These are phyloP conservation scores for Xylaria cubensis DNA, from an alignment of 495 filamentous ascomycete species.

Conservation along the genomic window DNA sequence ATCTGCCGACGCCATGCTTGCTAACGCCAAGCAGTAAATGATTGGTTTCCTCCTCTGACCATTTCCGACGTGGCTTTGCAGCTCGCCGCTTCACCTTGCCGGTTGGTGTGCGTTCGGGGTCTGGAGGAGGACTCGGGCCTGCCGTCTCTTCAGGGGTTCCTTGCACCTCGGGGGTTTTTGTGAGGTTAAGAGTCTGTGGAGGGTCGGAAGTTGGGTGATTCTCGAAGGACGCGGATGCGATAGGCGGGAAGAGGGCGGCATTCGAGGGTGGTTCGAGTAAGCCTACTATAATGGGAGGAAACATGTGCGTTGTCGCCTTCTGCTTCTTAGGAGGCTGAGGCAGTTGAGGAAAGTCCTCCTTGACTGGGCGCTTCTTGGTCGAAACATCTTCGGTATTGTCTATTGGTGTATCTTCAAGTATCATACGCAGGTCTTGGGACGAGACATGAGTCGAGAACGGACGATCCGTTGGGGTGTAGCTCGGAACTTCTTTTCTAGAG, in stretches of 20 bases:
- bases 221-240: constrained; percentile 57
- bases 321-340: constrained; percentile 65
- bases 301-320: constrained; percentile 56
- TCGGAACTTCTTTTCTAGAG: constrained; percentile 30
- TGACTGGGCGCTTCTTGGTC: constrained; percentile 57
- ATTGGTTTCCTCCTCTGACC: constrained; percentile 85
- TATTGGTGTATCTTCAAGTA: constrained; percentile 48
- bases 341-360: constrained; percentile 62
- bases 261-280: constrained; percentile 78
- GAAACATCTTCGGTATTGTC: constrained; percentile 43
- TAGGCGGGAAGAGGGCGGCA: constrained; percentile 71
- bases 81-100: constrained; percentile 50
- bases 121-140: constrained; percentile 36
- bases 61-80: constrained; percentile 64
- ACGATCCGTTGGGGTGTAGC: constrained; percentile 33
- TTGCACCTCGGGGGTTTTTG: constrained; percentile 40
- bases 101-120: constrained; percentile 39
- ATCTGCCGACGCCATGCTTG: constrained; percentile 84
- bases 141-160: constrained; percentile 39
- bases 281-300: constrained; percentile 72
- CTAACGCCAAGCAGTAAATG: constrained; percentile 77
- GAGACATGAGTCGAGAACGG: constrained; percentile 40
- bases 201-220: constrained; percentile 43
- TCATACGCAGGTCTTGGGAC: constrained; percentile 54
- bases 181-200: constrained; percentile 45